Conservation (phyloP, 257 asterid species). For the Leonotis leonurus region DNA sequence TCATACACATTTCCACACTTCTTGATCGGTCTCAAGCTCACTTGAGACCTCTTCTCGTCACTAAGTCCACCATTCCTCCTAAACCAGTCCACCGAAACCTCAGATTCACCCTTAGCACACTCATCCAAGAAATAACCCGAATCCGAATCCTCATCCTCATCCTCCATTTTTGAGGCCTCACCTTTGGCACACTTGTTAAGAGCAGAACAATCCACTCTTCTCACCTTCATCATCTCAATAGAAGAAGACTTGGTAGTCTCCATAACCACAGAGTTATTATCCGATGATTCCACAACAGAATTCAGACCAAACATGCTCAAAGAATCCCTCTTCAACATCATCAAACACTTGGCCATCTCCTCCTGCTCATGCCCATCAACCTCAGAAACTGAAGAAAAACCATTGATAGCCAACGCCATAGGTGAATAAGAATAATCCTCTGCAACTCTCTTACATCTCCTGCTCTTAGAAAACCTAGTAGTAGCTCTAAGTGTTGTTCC, state of each 20-base stretch:
- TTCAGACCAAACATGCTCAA: constrained; percentile 44
- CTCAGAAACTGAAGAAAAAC: constrained; percentile 69
- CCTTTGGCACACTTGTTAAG: constrained; percentile 23
- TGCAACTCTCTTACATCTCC: constrained; percentile 43
- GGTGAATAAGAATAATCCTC: constrained; percentile 28
- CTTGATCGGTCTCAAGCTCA: constrained; percentile 24
- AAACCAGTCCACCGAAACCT: constrained; percentile 47
- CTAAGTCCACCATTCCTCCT: constrained; percentile 16
- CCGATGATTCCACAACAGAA: constrained; percentile 82
- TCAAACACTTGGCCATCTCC: constrained; percentile 71
- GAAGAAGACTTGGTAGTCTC: constrained; percentile 77
- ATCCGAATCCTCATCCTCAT: constrained; percentile 39
- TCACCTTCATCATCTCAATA: constrained; percentile 38
- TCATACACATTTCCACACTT: constrained; percentile 12
- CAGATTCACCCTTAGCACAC: constrained; percentile 60
- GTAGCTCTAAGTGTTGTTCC: constrained; percentile 33
- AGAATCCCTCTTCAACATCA: constrained; percentile 77
- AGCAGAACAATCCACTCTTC: too few relatives aligned
- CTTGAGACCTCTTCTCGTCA: constrained; percentile 19
- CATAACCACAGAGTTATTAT: constrained; percentile 66
- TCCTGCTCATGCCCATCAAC: constrained; percentile 72
- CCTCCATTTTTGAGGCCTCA: constrained; percentile 32
- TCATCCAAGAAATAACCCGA: constrained; percentile 86
- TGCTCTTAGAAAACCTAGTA: constrained; percentile 36
- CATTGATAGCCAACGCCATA: too few relatives aligned